Conservation (phyloP, 2,329 filamentous ascomycete species). For the Pyricularia grisea region DNA sequence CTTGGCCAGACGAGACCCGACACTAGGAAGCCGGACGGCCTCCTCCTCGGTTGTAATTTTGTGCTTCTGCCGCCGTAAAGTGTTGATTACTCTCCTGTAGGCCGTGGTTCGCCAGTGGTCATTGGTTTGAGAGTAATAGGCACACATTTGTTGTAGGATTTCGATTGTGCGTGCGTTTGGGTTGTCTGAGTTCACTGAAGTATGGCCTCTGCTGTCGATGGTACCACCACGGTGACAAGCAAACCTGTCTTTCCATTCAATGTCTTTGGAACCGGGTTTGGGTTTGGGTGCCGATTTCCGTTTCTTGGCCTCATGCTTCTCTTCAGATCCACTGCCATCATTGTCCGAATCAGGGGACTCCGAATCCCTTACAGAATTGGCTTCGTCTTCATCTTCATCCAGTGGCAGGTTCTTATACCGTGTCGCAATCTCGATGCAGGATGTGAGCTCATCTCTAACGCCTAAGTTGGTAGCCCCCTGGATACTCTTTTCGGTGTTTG, state of each 20-base stretch:
- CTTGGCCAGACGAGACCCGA: constrained; percentile 64
- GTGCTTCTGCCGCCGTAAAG: constrained; percentile 53
- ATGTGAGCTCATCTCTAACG: constrained; percentile 48
- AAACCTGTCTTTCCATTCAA: constrained; percentile 38
- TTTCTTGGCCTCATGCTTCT: constrained; percentile 17
- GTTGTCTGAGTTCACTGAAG: constrained; percentile 32
- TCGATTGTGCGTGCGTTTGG: constrained; percentile 71
- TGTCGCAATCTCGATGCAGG: constrained; percentile 54
- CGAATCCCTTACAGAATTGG: constrained; percentile 17
- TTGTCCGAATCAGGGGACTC: constrained; percentile 9
- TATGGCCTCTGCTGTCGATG: constrained; percentile 18
- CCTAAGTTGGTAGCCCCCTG: background rate
- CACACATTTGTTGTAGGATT: constrained; percentile 67
- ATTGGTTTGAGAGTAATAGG: constrained; percentile 64
- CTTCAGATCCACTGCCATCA: constrained; percentile 13
- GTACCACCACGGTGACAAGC: constrained; percentile 44
- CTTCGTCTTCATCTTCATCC: constrained; percentile 38
- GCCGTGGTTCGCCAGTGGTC: constrained; percentile 69
- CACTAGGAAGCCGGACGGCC: constrained; percentile 55
- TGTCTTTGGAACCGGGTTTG: constrained; percentile 17
- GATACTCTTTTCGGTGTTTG: too few species aligned
- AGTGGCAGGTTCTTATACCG: constrained; percentile 50
- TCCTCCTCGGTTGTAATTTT: constrained; percentile 62
- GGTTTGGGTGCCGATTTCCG: constrained; percentile 7
- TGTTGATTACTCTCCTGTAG: constrained; percentile 71